phyloP scores from a whole-genome alignment of 2,329 filamentous ascomycete species.

The Trichophyton benhamiae region DNA sequence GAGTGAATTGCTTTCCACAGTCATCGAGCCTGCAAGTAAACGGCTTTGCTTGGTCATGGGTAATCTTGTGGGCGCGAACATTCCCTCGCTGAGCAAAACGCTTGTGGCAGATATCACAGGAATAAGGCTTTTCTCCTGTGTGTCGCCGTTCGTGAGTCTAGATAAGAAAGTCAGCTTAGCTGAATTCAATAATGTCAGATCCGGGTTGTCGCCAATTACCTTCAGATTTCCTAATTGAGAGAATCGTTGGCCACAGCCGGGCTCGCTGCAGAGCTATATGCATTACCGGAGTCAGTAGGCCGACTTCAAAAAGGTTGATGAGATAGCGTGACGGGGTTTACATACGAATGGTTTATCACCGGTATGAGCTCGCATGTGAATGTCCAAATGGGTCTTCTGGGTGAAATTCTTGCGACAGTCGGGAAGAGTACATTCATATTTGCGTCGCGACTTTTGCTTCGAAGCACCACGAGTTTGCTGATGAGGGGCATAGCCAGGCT shows the following conservation, averaged over 20 bases:
- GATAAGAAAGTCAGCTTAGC: conserved; percentile 5
- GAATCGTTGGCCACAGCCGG: conserved; percentile 65
- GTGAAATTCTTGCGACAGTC: conserved; percentile 72
- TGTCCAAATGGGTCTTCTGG: conserved; percentile 87
- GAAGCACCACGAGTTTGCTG: conserved; percentile 27
- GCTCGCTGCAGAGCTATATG: conserved; percentile 48
- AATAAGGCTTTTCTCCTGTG: conserved; percentile 74
- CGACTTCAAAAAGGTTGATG: neutral
- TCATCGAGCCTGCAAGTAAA: conserved; percentile 70
- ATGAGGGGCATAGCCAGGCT: conserved; percentile 7
- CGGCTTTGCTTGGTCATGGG: conserved; percentile 64
- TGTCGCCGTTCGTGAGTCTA: conserved; percentile 79
- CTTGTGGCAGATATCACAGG: conserved; percentile 68
- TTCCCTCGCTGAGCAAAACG: conserved; percentile 77
- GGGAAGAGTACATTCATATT: conserved; percentile 60
- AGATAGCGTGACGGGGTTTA: neutral
- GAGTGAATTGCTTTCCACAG: conserved; percentile 79
- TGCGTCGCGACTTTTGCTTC: conserved; percentile 40
- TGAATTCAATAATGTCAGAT: neutral
- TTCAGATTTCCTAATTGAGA: conserved; percentile 86
- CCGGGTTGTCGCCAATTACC: conserved; percentile 34
- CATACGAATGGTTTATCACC: conserved; percentile 78
- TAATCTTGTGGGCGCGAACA: conserved; percentile 68
- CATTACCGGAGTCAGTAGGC: neutral
- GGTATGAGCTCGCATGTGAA: conserved; percentile 77